Base-by-base conservation (phyloP, 2,329 filamentous ascomycete species). In the Beauveria bassiana region DNA sequence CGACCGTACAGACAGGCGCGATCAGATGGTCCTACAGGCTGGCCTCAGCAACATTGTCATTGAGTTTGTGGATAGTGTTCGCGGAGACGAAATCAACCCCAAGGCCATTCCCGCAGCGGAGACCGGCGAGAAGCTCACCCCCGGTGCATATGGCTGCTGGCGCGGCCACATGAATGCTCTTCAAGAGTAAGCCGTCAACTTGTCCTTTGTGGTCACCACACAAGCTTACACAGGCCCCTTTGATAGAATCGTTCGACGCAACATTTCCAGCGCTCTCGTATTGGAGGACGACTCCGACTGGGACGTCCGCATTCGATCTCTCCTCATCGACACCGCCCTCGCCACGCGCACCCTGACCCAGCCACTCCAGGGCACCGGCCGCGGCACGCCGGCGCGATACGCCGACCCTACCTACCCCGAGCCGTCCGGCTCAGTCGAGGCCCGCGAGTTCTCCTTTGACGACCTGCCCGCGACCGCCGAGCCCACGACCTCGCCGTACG, bases 271-370 rank as follows among this genome's bases (percentile, higher is more conserved):
- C 1, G 80, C 79, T 0, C 70, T 84, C 3, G 78, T 83, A 31
- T 67, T 84, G 26, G 81, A 84, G 65, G 81, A 84, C 64, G 81
- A 84, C 61, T 75, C 78, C 12, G 81, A 84, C 69, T 84, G 81
- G 81, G 81, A 84, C 59, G 69, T 82, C 24, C 72, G 74, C 0
- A 68, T 84, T 34, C 79, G 79, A 45, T 59, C 69, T 0, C 81
- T 84, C 64, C 72, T 83, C 28, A 71, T 66, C 28, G 63, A 70
- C 46, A 75, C 78, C 38, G 72, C 76, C 1, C 63, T 65, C 26
- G 72, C 74, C 0, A 68, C 73, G 1, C 69, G 68, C 22, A 68
- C 68, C 1, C 71, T 72, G 45, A 68, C 68, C 3, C 71, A 74
- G 43, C 71, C 72, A 7, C 31, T 65, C 1, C 46, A 28, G 7